Base-by-base conservation (phyloP, 352 stramenopile genomes). In the Phytophthora constricta region DNA sequence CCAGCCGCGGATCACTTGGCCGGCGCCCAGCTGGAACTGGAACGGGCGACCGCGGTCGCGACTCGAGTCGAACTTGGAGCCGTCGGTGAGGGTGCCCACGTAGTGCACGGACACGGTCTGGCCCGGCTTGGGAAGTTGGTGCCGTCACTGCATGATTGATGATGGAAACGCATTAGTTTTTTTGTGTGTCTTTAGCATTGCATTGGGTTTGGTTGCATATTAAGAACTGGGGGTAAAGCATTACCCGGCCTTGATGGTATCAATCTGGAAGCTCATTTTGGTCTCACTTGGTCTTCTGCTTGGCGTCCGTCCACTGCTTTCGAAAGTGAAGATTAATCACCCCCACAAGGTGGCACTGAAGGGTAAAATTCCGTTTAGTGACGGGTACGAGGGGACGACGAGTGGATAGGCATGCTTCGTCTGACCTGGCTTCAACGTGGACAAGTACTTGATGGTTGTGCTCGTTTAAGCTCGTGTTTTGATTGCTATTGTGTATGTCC, bases 1-100 rank as follows among this genome's bases (percentile, higher is more conserved):
- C 82, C 82, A 91, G 50, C 86, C 86, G 47, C 82, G 84, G 70
- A 94, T 94, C 41, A 94, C 86, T 61, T 94, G 84, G 54, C 82
- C 80, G 27, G 77, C 84, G 50, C 86, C 86, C 34, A 94, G 63
- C 76, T 91, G 51, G 75, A 95, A 95, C 70, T 92, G 77, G 67
- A 92, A 95, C 59, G 84, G 75, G n/a, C 80, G 82, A 49, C 72
- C 81, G 64, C 86, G 81, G 73, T 93, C 84, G 49, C 84, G 84
- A 55, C 79, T 92, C 64, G 84, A 93, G 76, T 94, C 86, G 70
- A 94, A 94, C 72, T 92, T 90, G 72, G 78, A 87, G 69, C 86
- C 86, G 68, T 90, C 67, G 14, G 72, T 82, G 49, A 94, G 80
- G 45, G 84, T 92, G 67, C 83, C 86, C 26, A 90, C 79, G 67